phyloP scores from a whole-genome alignment of 805 yeast genomes.

The Starmerella sirachaensis region DNA sequence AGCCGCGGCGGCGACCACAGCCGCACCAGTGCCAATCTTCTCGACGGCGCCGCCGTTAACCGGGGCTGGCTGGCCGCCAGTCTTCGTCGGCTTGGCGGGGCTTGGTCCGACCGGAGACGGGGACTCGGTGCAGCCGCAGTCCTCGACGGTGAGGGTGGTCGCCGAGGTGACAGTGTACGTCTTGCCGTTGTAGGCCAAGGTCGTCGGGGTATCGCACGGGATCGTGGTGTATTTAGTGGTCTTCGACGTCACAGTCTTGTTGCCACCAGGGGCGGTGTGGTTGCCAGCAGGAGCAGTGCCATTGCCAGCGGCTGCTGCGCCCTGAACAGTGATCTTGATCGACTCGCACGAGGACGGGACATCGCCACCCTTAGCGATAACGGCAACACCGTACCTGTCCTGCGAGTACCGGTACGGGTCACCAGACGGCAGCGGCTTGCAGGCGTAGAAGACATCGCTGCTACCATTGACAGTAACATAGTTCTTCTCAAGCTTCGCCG shows the following conservation, averaged over 20 bases:
- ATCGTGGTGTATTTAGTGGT: conserved; percentile 22
- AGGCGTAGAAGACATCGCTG: conserved; percentile 13
- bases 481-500: neutral
- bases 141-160: conserved; percentile 49
- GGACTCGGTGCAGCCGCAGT: conserved; percentile 40
- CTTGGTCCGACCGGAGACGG: conserved; percentile 17
- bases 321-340: conserved; percentile 16
- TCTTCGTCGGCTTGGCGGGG: conserved; percentile 3
- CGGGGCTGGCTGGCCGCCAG: conserved; percentile 26
- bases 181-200: conserved; percentile 31
- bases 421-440: conserved; percentile 2
- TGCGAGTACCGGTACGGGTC: conserved; percentile 15
- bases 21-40: conserved; percentile 8
- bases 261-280: conserved; percentile 35
- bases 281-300: conserved; percentile 49
- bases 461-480: conserved; percentile 16
- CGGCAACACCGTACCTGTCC: conserved; percentile 9
- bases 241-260: conserved; percentile 20
- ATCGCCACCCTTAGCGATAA: neutral
- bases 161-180: conserved; percentile 31
- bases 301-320: too few species aligned
- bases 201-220: conserved; percentile 24
- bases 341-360: conserved; percentile 9
- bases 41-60: conserved; percentile 25
- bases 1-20: conserved; percentile 18